phyloP scores from a whole-genome alignment of 2,329 filamentous ascomycete genomes.

The Xylaria arbuscula region DNA sequence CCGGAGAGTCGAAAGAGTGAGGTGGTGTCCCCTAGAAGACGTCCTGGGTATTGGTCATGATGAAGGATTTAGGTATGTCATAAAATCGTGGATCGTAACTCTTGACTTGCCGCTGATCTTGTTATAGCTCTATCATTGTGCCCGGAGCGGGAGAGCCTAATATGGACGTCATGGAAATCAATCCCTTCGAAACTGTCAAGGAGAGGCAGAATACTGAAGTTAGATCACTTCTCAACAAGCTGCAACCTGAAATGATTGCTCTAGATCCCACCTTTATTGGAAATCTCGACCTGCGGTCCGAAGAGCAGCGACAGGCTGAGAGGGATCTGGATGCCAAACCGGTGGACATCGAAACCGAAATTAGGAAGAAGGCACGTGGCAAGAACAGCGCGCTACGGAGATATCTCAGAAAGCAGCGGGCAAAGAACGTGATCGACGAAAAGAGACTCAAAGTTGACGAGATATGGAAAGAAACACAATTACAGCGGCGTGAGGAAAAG shows the following conservation, averaged over 20 bases:
- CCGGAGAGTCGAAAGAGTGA: slow-evolving; percentile 79
- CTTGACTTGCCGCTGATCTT: slow-evolving; percentile 55
- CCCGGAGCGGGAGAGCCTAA: slow-evolving; percentile 97
- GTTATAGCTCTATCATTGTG: slow-evolving; percentile 70
- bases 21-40: slow-evolving; percentile 97
- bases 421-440: slow-evolving; percentile 96
- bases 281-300: slow-evolving; percentile 82
- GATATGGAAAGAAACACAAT: slow-evolving; percentile 74
- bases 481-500: slow-evolving; percentile 73
- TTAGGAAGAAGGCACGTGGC: slow-evolving; percentile 82
- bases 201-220: slow-evolving; percentile 95
- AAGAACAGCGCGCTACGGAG: slow-evolving; percentile 90
- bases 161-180: slow-evolving; percentile 91
- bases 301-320: slow-evolving; percentile 80
- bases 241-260: slow-evolving; percentile 96
- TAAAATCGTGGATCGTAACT: neutral
- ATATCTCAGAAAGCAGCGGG: slow-evolving; percentile 90
- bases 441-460: slow-evolving; percentile 88
- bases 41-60: slow-evolving; percentile 87
- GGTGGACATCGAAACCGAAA: slow-evolving; percentile 67
- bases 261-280: slow-evolving; percentile 93
- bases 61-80: slow-evolving; percentile 75
- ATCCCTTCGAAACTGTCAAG: slow-evolving; percentile 93
- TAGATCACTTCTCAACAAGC: slow-evolving; percentile 88
- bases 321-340: slow-evolving; percentile 80